Percentiles rank a stretch among this genome's conserved stretches.
Evolutionary conservation across 2,329 filamentous ascomycete genomes (phyloP).

Genomic region (Eurotiales sp.): DNA sequence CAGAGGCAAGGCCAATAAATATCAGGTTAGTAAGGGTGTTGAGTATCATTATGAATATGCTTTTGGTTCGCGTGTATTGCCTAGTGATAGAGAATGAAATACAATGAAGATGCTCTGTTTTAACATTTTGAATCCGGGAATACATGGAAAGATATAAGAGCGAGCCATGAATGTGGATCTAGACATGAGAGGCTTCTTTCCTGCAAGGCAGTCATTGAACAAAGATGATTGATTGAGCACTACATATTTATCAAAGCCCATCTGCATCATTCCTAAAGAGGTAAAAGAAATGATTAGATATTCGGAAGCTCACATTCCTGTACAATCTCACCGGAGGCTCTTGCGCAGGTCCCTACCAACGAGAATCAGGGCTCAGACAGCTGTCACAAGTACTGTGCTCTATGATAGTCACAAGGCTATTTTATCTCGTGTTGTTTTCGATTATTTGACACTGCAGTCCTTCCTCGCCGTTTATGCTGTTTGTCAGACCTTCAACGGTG

Average conservation of each 20-base stretch:
- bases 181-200: neutral
- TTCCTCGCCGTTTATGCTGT: too few species aligned
- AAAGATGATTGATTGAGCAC: neutral
- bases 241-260: neutral
- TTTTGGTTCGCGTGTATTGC: too few species aligned
- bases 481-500: too few species aligned
- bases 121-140: too few species aligned
- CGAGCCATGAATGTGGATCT: too few species aligned
- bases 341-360: neutral
- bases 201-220: too few species aligned
- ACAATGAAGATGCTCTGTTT: neutral
- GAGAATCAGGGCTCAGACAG: too few species aligned
- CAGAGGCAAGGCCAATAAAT: constrained; percentile 12
- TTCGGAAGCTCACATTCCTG: constrained; percentile 11
- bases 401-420: neutral
- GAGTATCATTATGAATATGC: constrained; percentile 2
- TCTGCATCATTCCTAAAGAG: neutral
- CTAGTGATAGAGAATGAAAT: neutral
- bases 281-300: neutral
- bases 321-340: neutral
- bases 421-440: neutral
- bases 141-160: too few species aligned
- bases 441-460: too few species aligned
- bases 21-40: constrained; percentile 3
- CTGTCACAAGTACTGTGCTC: neutral